phyloP scores from a whole-genome alignment of 2,329 filamentous ascomycete species.

The Phaeophleospora eucalypticola region DNA sequence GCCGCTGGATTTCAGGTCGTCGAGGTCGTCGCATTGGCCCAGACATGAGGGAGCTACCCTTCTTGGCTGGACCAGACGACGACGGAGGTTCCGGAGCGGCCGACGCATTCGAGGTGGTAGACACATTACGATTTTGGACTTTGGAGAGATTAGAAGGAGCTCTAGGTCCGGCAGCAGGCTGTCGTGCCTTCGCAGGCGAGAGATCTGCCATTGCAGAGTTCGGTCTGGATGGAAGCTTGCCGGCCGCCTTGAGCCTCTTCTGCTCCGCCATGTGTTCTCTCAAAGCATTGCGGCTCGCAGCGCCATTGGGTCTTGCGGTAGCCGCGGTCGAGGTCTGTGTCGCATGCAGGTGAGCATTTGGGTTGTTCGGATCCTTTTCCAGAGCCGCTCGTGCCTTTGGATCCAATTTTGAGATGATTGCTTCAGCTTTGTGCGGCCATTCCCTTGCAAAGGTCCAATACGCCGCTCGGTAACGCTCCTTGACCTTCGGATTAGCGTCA shows the following conservation, averaged over 20 bases:
- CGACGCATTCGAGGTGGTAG: conserved; percentile 26
- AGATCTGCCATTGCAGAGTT: conserved; percentile 55
- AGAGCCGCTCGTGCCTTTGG: conserved; percentile 73
- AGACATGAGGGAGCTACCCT: conserved; percentile 49
- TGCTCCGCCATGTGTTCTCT: conserved; percentile 72
- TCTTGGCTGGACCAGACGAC: conserved; percentile 32
- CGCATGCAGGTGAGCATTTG: conserved; percentile 49
- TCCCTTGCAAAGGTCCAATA: conserved; percentile 79
- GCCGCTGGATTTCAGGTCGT: conserved; percentile 44
- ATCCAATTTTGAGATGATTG: conserved; percentile 74
- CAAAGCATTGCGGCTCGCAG: conserved; percentile 58
- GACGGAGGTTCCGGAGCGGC: conserved; percentile 20
- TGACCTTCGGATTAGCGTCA: conserved; percentile 84
- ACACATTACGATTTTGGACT: conserved; percentile 28
- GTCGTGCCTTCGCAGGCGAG: conserved; percentile 42
- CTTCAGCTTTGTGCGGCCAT: conserved; percentile 74
- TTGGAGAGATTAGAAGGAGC: conserved; percentile 29
- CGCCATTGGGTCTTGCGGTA: conserved; percentile 27
- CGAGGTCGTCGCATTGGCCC: conserved; percentile 56
- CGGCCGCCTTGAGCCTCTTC: conserved; percentile 61
- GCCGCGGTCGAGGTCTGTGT: conserved; percentile 45
- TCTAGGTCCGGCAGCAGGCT: conserved; percentile 20
- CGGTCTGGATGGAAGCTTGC: conserved; percentile 50
- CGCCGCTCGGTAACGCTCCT: conserved; percentile 77
- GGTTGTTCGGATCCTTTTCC: conserved; percentile 79